These are phyloP conservation scores for Pleomassaria siparia DNA, from an alignment of 2,329 filamentous ascomycete genomes.

Conservation along the genomic window DNA sequence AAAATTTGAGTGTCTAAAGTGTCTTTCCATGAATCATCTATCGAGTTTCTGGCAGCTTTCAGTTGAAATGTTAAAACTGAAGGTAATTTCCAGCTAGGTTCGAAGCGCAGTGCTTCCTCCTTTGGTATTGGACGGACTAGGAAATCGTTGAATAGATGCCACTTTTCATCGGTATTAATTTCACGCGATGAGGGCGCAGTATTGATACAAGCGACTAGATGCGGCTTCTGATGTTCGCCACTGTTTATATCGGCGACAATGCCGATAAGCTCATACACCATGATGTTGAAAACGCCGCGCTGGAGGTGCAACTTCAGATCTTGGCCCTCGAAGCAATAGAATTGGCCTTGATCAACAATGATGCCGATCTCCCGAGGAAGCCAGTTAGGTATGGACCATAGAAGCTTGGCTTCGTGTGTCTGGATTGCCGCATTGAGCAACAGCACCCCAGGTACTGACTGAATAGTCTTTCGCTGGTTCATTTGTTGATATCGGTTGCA, in stretches of 20 bases:
- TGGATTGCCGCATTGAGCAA: constrained; percentile 82
- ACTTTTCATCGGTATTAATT: constrained; percentile 65
- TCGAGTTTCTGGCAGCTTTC: constrained; percentile 75
- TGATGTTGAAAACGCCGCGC: constrained; percentile 75
- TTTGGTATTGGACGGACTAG: constrained; percentile 77
- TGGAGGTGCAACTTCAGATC: constrained; percentile 80
- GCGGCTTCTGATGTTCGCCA: constrained; percentile 80
- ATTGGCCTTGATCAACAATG: constrained; percentile 85
- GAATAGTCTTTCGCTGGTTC: constrained; percentile 79
- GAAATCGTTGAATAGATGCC: constrained; percentile 98
- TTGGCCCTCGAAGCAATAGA: constrained; percentile 92
- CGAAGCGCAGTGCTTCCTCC: constrained; percentile 86
- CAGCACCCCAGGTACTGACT: constrained; percentile 79
- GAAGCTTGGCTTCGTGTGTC: constrained; percentile 69
- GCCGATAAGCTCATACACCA: constrained; percentile 88
- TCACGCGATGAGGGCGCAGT: constrained; percentile 68
- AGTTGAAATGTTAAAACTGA: constrained; percentile 85
- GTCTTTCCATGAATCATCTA: constrained; percentile 85
- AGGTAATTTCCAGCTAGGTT: constrained; percentile 88
- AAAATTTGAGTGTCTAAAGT: constrained; percentile 81
- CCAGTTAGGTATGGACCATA: constrained; percentile 91
- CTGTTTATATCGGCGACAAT: constrained; percentile 88
- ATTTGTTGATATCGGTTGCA: constrained; percentile 91
- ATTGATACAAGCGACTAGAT: constrained; percentile 89
- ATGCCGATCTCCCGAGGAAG: constrained; percentile 92